Conservation (phyloP, 768 basidiomycete species). For the Neoboletus subvelutipes region DNA sequence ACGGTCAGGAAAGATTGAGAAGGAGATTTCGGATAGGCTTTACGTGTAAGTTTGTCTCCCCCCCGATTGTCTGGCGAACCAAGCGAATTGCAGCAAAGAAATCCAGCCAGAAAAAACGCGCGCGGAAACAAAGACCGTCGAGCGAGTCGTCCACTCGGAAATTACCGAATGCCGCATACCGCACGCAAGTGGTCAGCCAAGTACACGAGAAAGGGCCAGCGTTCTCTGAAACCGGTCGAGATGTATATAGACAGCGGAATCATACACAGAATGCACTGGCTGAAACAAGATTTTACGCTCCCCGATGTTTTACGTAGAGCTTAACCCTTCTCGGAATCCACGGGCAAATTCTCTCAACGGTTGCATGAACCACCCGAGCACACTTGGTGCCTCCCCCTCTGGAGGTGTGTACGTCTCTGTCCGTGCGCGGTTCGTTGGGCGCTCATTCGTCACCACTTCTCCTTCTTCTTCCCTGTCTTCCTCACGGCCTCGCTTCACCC, state of each 20-base stretch:
- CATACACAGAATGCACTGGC: conserved; percentile 6
- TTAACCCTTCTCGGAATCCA: conserved; percentile 65
- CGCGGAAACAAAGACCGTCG: conserved; percentile 11
- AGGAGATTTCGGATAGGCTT: background rate
- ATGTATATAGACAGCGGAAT: conserved; percentile 6
- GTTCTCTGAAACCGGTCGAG: background rate
- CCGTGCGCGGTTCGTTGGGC: conserved; percentile 52
- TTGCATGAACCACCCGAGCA: conserved; percentile 58
- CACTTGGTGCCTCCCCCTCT: conserved; percentile 43
- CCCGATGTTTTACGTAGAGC: conserved; percentile 18
- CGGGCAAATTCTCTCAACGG: conserved; percentile 65
- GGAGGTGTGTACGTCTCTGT: conserved; percentile 46
- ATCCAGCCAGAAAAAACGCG: conserved; percentile 20
- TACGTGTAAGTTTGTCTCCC: conserved; percentile 18
- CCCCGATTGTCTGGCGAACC: conserved; percentile 7
- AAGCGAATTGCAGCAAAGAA: conserved; percentile 5
- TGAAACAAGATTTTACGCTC: conserved; percentile 3
- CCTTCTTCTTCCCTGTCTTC: conserved; percentile 36
- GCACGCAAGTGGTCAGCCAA: conserved; percentile 20
- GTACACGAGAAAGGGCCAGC: too few species aligned
- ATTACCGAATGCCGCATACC: conserved; percentile 27
- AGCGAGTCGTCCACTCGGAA: conserved; percentile 23
- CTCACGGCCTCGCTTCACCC: conserved; percentile 52
- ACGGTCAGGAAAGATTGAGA: background rate
- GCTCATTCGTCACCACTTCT: conserved; percentile 40